Conservation (phyloP, 1,284 basidiomycete genomes). For the Leccinum insolens region DNA sequence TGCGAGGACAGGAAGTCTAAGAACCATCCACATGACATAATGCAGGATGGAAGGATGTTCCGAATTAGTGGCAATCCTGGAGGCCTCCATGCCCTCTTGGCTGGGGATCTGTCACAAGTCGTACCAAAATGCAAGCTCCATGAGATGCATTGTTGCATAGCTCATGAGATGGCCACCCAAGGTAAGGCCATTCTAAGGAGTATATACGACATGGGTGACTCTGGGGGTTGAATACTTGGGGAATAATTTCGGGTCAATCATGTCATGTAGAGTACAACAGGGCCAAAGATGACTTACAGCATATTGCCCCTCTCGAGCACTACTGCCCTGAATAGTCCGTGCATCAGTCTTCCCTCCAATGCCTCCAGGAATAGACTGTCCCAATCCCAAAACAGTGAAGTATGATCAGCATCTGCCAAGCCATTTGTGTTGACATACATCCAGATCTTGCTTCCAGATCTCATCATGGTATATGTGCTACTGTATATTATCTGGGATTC, state of each 20-base stretch:
- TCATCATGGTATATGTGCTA: background rate
- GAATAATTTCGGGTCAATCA: background rate
- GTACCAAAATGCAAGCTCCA: background rate
- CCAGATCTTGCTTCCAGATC: background rate
- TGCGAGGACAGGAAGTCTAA: background rate
- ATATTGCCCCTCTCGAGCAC: background rate
- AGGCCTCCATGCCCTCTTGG: background rate
- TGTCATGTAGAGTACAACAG: too few relatives aligned
- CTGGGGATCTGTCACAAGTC: background rate
- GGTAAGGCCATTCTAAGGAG: background rate
- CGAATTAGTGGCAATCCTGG: background rate
- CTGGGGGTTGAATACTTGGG: background rate
- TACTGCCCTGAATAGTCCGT: background rate
- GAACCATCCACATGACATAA: background rate
- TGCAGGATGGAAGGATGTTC: background rate
- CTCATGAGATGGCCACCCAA: background rate
- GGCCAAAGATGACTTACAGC: background rate
- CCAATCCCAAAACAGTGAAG: background rate
- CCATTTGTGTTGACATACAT: background rate
- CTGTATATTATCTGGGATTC: too few relatives aligned
- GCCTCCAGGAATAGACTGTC: background rate
- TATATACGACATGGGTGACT: background rate
- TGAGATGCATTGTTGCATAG: background rate
- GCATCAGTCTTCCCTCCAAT: background rate
- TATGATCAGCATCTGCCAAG: accelerated